These are phyloP conservation scores for Cystobasidiaceae sp. DNA, from an alignment of 1,284 basidiomycete genomes.

Conservation along the genomic window DNA sequence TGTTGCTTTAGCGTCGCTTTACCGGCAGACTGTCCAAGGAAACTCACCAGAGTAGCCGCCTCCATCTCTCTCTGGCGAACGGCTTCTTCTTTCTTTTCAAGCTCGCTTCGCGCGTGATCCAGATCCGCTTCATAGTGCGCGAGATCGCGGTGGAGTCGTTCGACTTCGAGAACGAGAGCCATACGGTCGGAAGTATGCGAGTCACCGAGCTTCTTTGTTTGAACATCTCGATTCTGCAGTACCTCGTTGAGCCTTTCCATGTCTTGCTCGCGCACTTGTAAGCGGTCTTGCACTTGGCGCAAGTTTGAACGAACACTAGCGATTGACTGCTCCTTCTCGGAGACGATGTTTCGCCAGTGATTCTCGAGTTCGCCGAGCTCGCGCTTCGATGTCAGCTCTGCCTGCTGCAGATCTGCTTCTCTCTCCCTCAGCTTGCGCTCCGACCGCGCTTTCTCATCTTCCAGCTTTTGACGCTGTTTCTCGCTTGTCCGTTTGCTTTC, in stretches of 20 bases:
- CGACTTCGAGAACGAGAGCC: constrained; percentile 84
- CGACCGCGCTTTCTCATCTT: constrained; percentile 59
- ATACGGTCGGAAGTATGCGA: constrained; percentile 74
- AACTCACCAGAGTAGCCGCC: constrained; percentile 59
- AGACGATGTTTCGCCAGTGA: constrained; percentile 45
- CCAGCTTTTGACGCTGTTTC: constrained; percentile 39
- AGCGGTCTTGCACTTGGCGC: constrained; percentile 52
- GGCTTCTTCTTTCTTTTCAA: constrained; percentile 62
- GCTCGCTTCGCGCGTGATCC: constrained; percentile 63
- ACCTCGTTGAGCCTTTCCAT: constrained; percentile 67
- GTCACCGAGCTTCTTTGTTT: constrained; percentile 65
- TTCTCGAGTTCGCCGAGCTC: constrained; percentile 50
- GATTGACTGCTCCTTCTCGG: constrained; percentile 48
- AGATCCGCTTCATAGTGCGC: constrained; percentile 75
- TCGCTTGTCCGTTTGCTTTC: constrained; percentile 36
- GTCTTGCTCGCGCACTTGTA: constrained; percentile 67
- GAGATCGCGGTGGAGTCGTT: constrained; percentile 78
- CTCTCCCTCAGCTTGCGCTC: constrained; percentile 60
- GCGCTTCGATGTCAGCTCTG: constrained; percentile 46
- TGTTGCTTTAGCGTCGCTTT: neutral
- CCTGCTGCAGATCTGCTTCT: constrained; percentile 44
- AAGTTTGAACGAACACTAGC: constrained; percentile 46
- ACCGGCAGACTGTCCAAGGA: neutral
- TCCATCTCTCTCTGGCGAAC: constrained; percentile 63
- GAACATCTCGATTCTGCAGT: constrained; percentile 55